Base-by-base conservation (phyloP, 805 yeast genomes). In the Candida krabiensis region DNA sequence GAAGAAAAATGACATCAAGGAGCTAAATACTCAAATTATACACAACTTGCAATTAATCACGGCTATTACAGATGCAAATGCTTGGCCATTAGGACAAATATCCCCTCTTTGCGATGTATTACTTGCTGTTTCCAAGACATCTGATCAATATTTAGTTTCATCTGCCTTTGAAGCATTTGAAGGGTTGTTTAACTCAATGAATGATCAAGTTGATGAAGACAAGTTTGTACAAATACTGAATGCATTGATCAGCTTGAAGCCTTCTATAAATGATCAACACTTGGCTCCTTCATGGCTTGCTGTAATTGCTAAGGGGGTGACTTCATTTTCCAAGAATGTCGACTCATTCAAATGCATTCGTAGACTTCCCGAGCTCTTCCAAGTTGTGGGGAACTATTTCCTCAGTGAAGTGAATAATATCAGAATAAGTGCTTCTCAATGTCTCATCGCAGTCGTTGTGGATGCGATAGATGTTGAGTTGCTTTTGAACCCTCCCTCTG, bases 221-320 rank as follows among this genome's bases (percentile, higher is more conserved):
- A 82, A 79, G 49, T 83, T 84, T 49, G 58, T 72, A 9, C 74
- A 69, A 38, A 80, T 88, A 9, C 66, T 88, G 42, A 78, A 83
- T 50, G 75, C 86, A 30, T 78, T 93, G 30, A 76, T 86, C 50
- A 85, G 84, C 44, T 70, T 90, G 55, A 82, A 80, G 49, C 99
- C 99, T 4, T 73, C 96, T 1, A 59, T 76, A 16, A 84, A 82
- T 50, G 98, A 93, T 56, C 71, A 83, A 21, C 90, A 88, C 59
- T 72, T 93, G 49, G 88, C 91, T 2, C 96, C 95, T 11, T 77
- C 96, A 9, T 93, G 99, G 99, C 73, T 89, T 28, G 96, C 97
- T 1, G 95, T 90, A 15, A 76, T 91, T 30, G 93, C 96, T 7
- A 89, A 88, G 54, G 95, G 91, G 32, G 66, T 77, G 32, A 63